Conservation (phyloP, 805 yeast genomes). For the Barnettozyma pratensis region DNA sequence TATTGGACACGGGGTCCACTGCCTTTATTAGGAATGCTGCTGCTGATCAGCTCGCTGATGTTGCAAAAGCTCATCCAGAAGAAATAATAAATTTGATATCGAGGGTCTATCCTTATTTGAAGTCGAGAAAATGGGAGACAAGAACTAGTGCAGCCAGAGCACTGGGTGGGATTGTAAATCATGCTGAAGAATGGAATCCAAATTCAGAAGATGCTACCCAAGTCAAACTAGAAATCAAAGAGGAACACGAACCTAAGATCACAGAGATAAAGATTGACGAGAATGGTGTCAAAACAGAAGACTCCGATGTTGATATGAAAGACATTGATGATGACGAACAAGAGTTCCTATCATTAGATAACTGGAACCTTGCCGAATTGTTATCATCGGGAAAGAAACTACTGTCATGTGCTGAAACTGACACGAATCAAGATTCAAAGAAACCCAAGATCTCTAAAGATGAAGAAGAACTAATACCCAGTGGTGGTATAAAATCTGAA, state of each 20-base stretch:
- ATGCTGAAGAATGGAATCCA: conserved; percentile 83
- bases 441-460: conserved; percentile 38
- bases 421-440: conserved; percentile 27
- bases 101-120: conserved; percentile 84
- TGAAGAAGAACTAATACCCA: conserved; percentile 41
- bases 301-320: conserved; percentile 20
- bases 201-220: conserved; percentile 27
- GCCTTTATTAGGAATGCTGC: conserved; percentile 92
- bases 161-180: conserved; percentile 83
- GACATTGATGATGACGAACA: conserved; percentile 23
- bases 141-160: conserved; percentile 93
- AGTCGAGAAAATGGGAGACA: conserved; percentile 90
- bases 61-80: conserved; percentile 93
- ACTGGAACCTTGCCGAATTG: conserved; percentile 45
- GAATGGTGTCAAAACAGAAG: conserved; percentile 1
- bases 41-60: conserved; percentile 92
- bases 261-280: conserved; percentile 13
- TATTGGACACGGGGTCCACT: conserved; percentile 90
- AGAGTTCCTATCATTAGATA: conserved; percentile 39
- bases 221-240: conserved; percentile 15
- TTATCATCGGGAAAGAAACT: conserved; percentile 45
- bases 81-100: conserved; percentile 79
- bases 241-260: conserved; percentile 16
- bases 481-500: conserved; percentile 34
- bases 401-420: conserved; percentile 28